Evolutionary conservation across 176 grass and related monocot species (phyloP).

Genomic region (Carex myosuroides): DNA sequence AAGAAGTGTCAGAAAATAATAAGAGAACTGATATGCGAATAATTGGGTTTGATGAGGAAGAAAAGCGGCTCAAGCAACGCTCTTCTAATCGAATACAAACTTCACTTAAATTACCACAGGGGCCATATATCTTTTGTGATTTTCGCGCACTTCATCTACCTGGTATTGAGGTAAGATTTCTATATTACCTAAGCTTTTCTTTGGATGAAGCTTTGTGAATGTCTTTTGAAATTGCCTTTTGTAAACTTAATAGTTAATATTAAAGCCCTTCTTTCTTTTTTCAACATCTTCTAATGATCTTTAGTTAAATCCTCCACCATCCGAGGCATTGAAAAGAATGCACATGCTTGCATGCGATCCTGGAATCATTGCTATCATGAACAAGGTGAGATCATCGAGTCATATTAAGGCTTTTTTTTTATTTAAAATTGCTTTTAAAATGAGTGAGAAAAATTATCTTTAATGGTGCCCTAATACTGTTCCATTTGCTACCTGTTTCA

Average conservation of each 20-base stretch:
- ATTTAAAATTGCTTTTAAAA: neutral
- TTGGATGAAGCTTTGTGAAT: neutral
- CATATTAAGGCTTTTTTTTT: neutral
- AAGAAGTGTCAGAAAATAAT: slow-evolving; percentile 76
- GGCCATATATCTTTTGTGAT: slow-evolving; percentile 82
- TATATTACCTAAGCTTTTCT: neutral
- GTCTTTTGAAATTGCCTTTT: neutral
- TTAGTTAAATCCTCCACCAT: slow-evolving; percentile 74
- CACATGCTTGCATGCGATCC: slow-evolving; percentile 97
- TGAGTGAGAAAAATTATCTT: neutral
- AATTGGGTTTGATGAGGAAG: slow-evolving; percentile 96
- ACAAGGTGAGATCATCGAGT: slow-evolving; percentile 62
- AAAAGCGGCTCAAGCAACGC: slow-evolving; percentile 52
- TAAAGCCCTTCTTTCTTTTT: slow-evolving; percentile 6
- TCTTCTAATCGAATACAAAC: slow-evolving; percentile 32
- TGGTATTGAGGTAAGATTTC: slow-evolving; percentile 58
- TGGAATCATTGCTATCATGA: slow-evolving; percentile 95
- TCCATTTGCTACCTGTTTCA: slow-evolving; percentile 19
- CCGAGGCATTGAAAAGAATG: slow-evolving; percentile 94
- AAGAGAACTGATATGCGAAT: slow-evolving; percentile 52
- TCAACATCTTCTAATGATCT: neutral
- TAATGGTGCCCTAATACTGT: neutral
- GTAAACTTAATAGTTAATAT: neutral
- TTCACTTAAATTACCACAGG: slow-evolving; percentile 76
- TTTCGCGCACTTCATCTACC: slow-evolving; percentile 72